Evolutionary conservation across 2,329 filamentous ascomycete genomes (phyloP), one percentile per base, ranked within the genome.

Genomic region (Ceratocystis diversiconidia): DNA sequence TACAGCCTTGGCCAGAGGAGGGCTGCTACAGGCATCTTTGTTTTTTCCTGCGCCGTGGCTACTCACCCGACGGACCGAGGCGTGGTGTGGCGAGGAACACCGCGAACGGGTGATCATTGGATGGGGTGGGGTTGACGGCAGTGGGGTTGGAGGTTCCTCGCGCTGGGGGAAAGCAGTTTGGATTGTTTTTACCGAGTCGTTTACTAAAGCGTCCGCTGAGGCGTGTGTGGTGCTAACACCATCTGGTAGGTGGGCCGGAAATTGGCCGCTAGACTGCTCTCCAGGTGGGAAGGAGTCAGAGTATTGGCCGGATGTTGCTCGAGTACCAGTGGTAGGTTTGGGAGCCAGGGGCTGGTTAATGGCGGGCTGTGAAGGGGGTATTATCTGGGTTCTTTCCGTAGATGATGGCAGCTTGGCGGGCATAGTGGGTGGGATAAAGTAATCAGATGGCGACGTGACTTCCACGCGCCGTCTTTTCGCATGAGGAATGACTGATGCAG

Each of bases 81-180:
- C 17, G 43, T 62, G 61, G n/a, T 62, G 41, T 5, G 61, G 61
- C 30, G 44, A 62, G 7, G 61, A 62, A 19, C 61, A 62, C 15
- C 61, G 61, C 4, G 61, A 62, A 5, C 61, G 43, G 8, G 61
- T 62, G 43, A 62, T 44, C 61, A 62, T 62, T n/a, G 61, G 61
- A 28, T 62, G 61, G 17, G 61, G 61, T 4, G 61, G 22, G 25
- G 19, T 62, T 12, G 41, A 4, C 4, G 30, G n/a, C 10, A 3
- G 15, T 12, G 59, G 32, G 1, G n/a, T 22, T 36, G n/a, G 25
- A 32, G 61, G 41, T 8, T 43, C n/a, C 22, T 5, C 5, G 25
- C 8, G 28, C 28, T 59, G 17, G 15, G 6, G 5, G 10, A 12
- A n/a, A 28, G 30, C 50, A 19, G 50, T 7, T 55, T 28, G 22